Conservation (phyloP, 371 early-diverging fungal genomes). For the Funneliformis caledonium region DNA sequence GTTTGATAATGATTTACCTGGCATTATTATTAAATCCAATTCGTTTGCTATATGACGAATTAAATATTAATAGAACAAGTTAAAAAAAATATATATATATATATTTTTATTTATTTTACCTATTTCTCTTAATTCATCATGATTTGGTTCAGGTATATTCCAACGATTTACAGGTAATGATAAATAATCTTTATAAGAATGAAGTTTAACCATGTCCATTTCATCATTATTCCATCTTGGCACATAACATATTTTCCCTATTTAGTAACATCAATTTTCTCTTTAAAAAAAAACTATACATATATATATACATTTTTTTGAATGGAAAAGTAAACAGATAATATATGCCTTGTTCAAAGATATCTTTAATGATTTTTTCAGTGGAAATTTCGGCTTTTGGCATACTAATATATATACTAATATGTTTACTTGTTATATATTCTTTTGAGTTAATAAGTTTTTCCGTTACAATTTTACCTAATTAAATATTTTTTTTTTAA, state of each 20-base stretch:
- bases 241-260: slow-evolving; percentile 69
- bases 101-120: slow-evolving; percentile 46
- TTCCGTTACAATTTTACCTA: slow-evolving; percentile 57
- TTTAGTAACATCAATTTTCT: neutral
- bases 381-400: slow-evolving; percentile 66
- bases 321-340: neutral
- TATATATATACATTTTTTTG: neutral
- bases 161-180: slow-evolving; percentile 67
- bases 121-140: slow-evolving; percentile 57
- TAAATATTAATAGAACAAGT: neutral
- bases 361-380: slow-evolving; percentile 55
- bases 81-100: neutral
- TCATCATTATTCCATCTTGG: slow-evolving; percentile 61
- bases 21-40: slow-evolving; percentile 69
- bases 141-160: slow-evolving; percentile 70
- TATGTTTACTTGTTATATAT: slow-evolving; percentile 55
- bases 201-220: slow-evolving; percentile 76
- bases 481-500: neutral
- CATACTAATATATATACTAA: slow-evolving; percentile 74
- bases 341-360: slow-evolving; percentile 50
- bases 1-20: slow-evolving; percentile 49
- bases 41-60: slow-evolving; percentile 51
- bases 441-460: slow-evolving; percentile 52
- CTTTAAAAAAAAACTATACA: neutral
- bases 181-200: slow-evolving; percentile 61